Base-by-base conservation (phyloP, 176 grass and related monocot genomes). In the Hyparrhenia diplandra region DNA sequence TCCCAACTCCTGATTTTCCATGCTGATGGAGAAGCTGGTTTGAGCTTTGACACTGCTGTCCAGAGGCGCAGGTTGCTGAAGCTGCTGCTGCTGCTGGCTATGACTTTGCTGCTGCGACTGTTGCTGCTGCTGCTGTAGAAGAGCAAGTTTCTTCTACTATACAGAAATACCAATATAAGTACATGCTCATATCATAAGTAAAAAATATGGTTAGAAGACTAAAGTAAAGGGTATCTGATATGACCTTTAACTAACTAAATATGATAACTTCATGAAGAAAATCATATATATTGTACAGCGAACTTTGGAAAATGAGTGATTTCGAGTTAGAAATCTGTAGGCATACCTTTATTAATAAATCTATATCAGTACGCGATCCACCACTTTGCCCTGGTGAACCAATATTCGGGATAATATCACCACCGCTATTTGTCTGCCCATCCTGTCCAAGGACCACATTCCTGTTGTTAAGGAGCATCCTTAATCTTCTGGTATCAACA, bases 101-200 rank as follows among this genome's bases (percentile, higher is more conserved):
- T 42, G 49, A 77, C 21, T 57, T 57, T 57, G 82, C 37, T 86
- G 83, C 61, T 93, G 84, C 5, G 16, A 46, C 78, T 89, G 57
- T 49, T 89, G 71, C 42, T 82, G 63, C 89, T 94, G 88, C 31
- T 86, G 84, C 5, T 86, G 90, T 24, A 57, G 8, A 57, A 57
- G 54, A 83, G 92, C 89, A 92, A 94, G 34, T 86, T 90, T 92
- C 90, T 89, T 94, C 92, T 94, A 89, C 89, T 89, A 87, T 59
- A 89, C 69, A 87, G 84, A 91, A 87, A 83, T 57, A 84, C 79
- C 64, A 71, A 76, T 80, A 81, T 92, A 94, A 92, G 67, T 82
- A 83, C 63, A 75, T 78, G 46, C 21, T 23, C 54, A 23, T 24
- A 57, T 57, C 54, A 57, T 13, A 37, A 37, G 9, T 20, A 66